Conservation (phyloP, 2,329 filamentous ascomycete genomes). For the Lecanicillium sp. region DNA sequence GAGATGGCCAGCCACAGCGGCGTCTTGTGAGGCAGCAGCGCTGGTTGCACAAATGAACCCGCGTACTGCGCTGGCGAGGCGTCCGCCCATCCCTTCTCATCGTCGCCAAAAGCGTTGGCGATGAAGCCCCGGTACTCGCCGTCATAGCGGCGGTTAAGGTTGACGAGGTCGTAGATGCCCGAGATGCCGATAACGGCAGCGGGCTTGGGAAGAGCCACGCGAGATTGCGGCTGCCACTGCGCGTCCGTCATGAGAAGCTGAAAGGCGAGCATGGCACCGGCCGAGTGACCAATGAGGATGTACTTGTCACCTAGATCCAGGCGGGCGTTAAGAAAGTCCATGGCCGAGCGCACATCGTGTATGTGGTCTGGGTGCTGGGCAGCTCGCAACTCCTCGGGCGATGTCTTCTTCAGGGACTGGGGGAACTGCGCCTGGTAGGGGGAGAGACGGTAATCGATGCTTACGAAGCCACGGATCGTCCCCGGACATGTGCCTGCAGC, state of each 20-base stretch:
- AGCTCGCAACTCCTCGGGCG: conserved; percentile 29
- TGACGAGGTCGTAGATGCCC: conserved; percentile 61
- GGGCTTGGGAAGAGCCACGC: conserved; percentile 34
- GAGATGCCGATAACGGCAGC: conserved; percentile 53
- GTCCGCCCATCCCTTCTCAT: conserved; percentile 43
- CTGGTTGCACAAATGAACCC: conserved; percentile 31
- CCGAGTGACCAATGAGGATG: conserved; percentile 56
- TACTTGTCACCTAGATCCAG: conserved; percentile 43
- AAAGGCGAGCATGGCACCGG: conserved; percentile 56
- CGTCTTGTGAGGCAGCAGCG: conserved; percentile 29
- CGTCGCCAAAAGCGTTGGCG: conserved; percentile 52
- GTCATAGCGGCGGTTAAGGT: conserved; percentile 41
- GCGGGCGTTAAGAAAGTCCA: conserved; percentile 41
- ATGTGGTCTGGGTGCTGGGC: conserved; percentile 56
- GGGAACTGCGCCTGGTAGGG: conserved; percentile 21
- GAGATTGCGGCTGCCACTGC: conserved; percentile 20
- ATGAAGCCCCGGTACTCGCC: conserved; percentile 53
- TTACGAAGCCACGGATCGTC: conserved; percentile 55
- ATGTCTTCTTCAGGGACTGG: conserved; percentile 15
- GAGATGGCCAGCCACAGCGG: conserved; percentile 40
- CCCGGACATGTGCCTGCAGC: conserved; percentile 21
- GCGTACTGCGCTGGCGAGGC: conserved; percentile 47
- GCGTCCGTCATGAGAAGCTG: conserved; percentile 48
- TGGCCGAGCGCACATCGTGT: conserved; percentile 47
- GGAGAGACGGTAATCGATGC: conserved; percentile 58